Base-by-base conservation (phyloP, 208 protist genomes). In the Trypanosoma scelopori region DNA sequence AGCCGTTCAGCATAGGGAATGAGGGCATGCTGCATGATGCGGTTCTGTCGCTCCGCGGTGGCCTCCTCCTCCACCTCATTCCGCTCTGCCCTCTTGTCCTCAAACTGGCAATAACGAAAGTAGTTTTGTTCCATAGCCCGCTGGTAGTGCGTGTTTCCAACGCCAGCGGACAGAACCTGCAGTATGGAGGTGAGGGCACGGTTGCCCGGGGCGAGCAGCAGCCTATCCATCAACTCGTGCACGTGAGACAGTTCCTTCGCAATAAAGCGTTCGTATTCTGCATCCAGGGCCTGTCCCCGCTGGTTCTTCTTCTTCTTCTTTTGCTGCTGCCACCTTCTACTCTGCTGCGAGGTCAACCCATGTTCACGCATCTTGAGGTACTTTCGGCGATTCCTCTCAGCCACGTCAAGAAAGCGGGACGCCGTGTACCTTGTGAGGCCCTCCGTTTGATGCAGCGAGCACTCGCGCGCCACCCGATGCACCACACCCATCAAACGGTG, bases 41-140 rank as follows among this genome's bases (percentile, higher is more conserved):
- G 81, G 61, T 95, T 95, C 64, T 95, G 89, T 20, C 81, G 84
- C 62, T 92, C 89, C 47, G 82, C 81, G 2, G 82, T 88, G 1
- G 81, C 79, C 51, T 87, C 84, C 53, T 91, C 89, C 0, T 79
- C 74, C 30, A 61, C 79, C 65, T 92, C 89, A 39, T 84, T 60
- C 23, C 85, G 84, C 39, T 64, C 78, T 16, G 51, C 59, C 2
- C 60, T 63, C 37, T 79, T 74, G 16, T 65, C 48, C 18, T 83
- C 82, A 57, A 87, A 82, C n/a, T 84, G 62, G 12, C 84, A 60
- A 52, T 87, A 86, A 5, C 58, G 61, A 20, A 82, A 20, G 52
- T 92, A 86, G 39, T 77, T 81, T 5, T 55, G 16, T 58, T 94
- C 84, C 42, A 94, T 62, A 1, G 55, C 66, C 23, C 62, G 78